Evolutionary conservation across 352 stramenopile species (phyloP), one percentile per base, ranked within the genome.

Genomic region (Phytophthora melonis): DNA sequence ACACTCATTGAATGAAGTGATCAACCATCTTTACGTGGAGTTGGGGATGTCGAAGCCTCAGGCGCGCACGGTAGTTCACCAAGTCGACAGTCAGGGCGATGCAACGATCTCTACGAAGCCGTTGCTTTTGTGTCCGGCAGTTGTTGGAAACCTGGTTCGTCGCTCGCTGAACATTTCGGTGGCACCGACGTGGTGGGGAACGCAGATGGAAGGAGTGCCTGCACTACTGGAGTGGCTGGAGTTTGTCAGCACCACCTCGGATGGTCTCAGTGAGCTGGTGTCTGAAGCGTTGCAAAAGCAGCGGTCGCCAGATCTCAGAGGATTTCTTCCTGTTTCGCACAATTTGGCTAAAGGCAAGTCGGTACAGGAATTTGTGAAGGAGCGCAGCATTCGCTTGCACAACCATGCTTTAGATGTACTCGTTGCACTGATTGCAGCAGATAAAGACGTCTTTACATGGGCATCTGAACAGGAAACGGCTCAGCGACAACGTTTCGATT

Each of bases 161-260:
- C 83, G 79, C 5, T 90, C 89, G 39, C 66, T 95, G 13, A 95
- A 93, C 67, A 70, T 94, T 3, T 93, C 87, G 2, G 84, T 94
- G 3, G 68, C 82, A 4, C 88, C 89, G 18, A 69, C 59, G 1
- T 94, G 90, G 86, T 93, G 83, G 83, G 82, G 93, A 67, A 71
- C 71, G 21, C 84, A 93, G 25, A 91, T 93, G 71, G 72, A 87
- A 49, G 63, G 68, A 8, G 10, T 94, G 19, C 68, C 81, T 6
- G 70, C 63, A 16, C 76, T 94, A 49, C 55, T 97, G 19, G 81
- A 93, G 63, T 96, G 90, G 89, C 78, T 97, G 14, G 82, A 88
- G 23, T 81, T 68, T n/a, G 68, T 94, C 25, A 94, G 86, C 57
- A 85, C 80, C 21, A 71, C 73, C 0, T 96, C 90, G 18, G 90